Conservation (phyloP, 1,139 yeast genomes). For the Trichomonascaceae sp. region DNA sequence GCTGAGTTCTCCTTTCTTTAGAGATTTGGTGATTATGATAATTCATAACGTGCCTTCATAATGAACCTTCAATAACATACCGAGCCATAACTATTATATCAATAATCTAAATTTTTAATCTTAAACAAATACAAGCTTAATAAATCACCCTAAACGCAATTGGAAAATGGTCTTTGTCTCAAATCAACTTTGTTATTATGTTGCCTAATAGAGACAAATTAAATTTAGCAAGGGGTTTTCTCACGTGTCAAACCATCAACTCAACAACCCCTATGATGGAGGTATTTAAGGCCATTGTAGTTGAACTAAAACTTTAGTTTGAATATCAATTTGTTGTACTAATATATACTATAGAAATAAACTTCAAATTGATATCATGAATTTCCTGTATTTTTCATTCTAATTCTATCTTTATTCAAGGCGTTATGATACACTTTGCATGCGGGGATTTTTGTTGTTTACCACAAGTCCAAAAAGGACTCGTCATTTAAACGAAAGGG, state of each 20-base stretch:
- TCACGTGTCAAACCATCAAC: background rate
- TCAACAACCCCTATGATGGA: background rate
- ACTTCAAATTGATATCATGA: no score
- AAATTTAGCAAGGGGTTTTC: background rate
- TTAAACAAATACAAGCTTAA: background rate
- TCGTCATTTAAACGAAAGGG: background rate
- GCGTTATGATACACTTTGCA: background rate
- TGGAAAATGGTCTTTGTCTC: background rate
- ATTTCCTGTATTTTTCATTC: background rate
- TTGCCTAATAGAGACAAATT: background rate
- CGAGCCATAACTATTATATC: background rate
- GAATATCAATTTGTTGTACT: background rate
- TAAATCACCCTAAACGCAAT: background rate
- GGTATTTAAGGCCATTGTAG: background rate
- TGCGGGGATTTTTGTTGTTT: background rate
- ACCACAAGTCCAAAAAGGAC: background rate
- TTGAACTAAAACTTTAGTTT: background rate
- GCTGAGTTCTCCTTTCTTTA: no score
- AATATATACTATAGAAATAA: no score
- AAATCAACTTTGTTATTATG: background rate
- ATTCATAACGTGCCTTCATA: no score
- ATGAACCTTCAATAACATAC: no score
- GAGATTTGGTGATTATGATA: no score
- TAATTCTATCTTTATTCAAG: no score
- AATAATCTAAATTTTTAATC: background rate